A percentile compares a stretch with the other conserved stretches of the same genome.
Conservation (phyloP, 148 eudicot genomes). For the Dysphania ambrosioides region DNA sequence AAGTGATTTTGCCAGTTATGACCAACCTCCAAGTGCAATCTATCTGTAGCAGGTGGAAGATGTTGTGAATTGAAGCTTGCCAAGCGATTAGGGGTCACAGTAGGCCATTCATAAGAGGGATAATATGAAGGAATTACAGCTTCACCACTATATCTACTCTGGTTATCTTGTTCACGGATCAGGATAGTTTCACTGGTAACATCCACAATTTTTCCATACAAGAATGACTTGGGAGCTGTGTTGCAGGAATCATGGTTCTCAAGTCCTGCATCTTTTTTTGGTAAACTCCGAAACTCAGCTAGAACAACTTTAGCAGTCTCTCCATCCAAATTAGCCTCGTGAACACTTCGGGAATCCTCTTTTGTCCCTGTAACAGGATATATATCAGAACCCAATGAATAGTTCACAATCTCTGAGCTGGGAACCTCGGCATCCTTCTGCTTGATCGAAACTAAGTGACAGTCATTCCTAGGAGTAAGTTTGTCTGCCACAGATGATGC, state of each 20-base stretch:
- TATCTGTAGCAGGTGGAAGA: conserved; percentile 84
- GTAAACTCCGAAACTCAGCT: conserved; percentile 25
- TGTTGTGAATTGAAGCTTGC: conserved; percentile 54
- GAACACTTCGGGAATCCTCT: conserved; percentile 26
- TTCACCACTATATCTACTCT: conserved; percentile 36
- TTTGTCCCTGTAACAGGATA: conserved; percentile 23
- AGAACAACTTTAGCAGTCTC: conserved; percentile 21
- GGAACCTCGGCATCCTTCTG: conserved; percentile 25
- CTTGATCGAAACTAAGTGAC: conserved; percentile 14
- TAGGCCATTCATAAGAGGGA: conserved; percentile 91
- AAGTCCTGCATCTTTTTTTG: conserved; percentile 23
- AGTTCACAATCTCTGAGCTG: conserved; percentile 23
- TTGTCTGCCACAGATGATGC: conserved; percentile 28
- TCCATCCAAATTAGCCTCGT: conserved; percentile 25
- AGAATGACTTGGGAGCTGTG: conserved; percentile 29
- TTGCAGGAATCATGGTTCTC: conserved; percentile 29
- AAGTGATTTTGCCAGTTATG: conserved; percentile 71
- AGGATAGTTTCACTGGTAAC: conserved; percentile 34
- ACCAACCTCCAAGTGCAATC: conserved; percentile 96
- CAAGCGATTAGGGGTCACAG: conserved; percentile 62
- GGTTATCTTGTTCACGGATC: conserved; percentile 42
- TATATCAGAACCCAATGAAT: conserved; percentile 28
- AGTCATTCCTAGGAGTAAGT: conserved; percentile 18
- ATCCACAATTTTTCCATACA: conserved; percentile 33
- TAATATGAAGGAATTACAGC: conserved; percentile 48